Evolutionary conservation across 768 basidiomycete genomes (phyloP).

Genomic region (Dictyophora rubrovolvata): DNA sequence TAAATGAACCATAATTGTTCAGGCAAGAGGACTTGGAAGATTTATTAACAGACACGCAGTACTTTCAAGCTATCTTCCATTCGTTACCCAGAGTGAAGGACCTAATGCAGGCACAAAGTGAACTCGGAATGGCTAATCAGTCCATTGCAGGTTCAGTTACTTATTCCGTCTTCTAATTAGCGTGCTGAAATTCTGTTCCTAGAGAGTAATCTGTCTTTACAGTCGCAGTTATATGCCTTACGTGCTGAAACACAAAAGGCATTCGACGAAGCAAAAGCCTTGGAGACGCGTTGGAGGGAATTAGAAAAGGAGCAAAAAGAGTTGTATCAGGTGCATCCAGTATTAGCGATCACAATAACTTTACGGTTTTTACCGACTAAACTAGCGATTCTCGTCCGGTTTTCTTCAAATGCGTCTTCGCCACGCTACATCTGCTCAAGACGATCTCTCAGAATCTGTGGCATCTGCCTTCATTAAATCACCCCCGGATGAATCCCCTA

Average conservation of each 20-base stretch:
- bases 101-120: constrained; percentile 65
- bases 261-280: constrained; percentile 74
- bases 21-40: constrained; percentile 91
- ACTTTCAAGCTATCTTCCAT: constrained; percentile 85
- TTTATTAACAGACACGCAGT: constrained; percentile 65
- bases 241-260: constrained; percentile 77
- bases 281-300: constrained; percentile 79
- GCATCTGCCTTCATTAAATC: constrained; percentile 77
- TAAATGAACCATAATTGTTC: constrained; percentile 1
- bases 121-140: constrained; percentile 77
- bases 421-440: constrained; percentile 84
- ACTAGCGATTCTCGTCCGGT: constrained; percentile 71
- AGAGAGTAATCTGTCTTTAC: constrained; percentile 71
- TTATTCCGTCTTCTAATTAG: neutral
- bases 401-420: constrained; percentile 82
- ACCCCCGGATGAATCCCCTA: constrained; percentile 33
- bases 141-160: constrained; percentile 65
- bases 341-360: constrained; percentile 4
- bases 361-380: constrained; percentile 3
- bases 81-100: constrained; percentile 63
- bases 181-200: constrained; percentile 5
- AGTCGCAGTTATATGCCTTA: constrained; percentile 65
- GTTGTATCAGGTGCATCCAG: constrained; percentile 63
- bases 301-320: constrained; percentile 83
- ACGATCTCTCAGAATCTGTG: constrained; percentile 77